A percentile compares a stretch with the other conserved stretches of the same genome.
Evolutionary conservation across 2,329 filamentous ascomycete species (phyloP).

Genomic region (Clarireedia homoeocarpa): DNA sequence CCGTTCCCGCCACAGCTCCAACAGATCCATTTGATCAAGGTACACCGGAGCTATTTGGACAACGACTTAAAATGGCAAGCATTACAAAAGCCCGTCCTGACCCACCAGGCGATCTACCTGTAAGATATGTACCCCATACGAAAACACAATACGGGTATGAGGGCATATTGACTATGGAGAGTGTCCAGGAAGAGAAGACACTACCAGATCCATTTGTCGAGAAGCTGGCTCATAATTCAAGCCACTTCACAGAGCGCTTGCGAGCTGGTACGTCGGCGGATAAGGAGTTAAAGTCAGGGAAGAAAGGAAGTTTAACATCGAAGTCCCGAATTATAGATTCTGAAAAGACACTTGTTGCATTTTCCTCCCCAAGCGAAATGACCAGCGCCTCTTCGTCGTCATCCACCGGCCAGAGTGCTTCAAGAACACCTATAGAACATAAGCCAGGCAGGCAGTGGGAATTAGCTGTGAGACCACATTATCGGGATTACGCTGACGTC

Average conservation of each 20-base stretch:
- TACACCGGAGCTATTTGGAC: not conserved
- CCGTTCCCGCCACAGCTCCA: not conserved
- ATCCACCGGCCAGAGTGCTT: conserved; percentile 8
- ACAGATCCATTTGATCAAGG: not conserved
- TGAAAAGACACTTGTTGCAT: conserved; percentile 19
- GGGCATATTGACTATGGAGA: conserved; percentile 16
- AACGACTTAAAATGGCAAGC: conserved; percentile 10
- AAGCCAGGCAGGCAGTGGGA: conserved; percentile 20
- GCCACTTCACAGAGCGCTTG: conserved; percentile 18
- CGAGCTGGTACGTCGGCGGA: not conserved
- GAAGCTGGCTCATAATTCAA: conserved; percentile 9
- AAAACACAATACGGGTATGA: conserved; percentile 22
- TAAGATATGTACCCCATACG: conserved; percentile 25
- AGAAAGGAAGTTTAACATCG: not conserved
- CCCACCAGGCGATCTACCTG: conserved; percentile 16
- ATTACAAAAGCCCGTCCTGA: conserved; percentile 20
- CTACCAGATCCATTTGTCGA: conserved; percentile 24
- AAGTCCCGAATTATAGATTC: not conserved
- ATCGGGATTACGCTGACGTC: conserved; percentile 19
- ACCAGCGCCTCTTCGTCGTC: not conserved
- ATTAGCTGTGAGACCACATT: conserved; percentile 25
- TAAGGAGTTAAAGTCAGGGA: not conserved
- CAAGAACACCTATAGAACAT: conserved; percentile 14
- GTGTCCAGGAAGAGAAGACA: conserved; percentile 15
- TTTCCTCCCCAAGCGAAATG: conserved; percentile 3